Base-by-base conservation (phyloP, 441 rosid species). In the Populus hybrid region DNA sequence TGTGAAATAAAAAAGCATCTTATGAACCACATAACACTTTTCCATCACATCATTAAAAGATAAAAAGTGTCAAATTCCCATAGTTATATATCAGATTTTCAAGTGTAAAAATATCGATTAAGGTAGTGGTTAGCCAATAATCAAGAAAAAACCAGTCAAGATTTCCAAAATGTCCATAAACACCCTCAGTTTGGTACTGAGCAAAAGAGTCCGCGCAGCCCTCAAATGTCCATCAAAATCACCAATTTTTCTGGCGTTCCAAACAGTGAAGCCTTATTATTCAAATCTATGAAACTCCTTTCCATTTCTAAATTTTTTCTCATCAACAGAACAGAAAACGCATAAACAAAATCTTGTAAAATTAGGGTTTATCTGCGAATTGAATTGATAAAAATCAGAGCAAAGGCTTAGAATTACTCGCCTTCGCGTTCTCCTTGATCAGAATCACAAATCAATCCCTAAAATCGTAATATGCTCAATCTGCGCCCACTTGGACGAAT, bases 361-460 rank as follows among this genome's bases (percentile, higher is more conserved):
- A 69, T 57, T 69, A 57, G 36, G 69, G 23, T 18, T 42, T 14
- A 77, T 72, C 76, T 30, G 54, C 54, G 70, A 50, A 35, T 61
- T 8, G 1, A 38, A 10, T 61, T 61, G 28, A 24, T 35, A 5
- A 12, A 46, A 12, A 12, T 42, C 2, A 1, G 57, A 1, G 23
- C 5, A n/a, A 11, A 35, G 5, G 6, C 24, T 46, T 9, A 11
- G 7, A 42, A 70, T 1, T 9, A 9, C 50, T 36, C 32, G 36
- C 73, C 73, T 54, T 28, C 18, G 23, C 6, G 10, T 3, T 28
- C 40, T 28, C 28, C 50, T 26, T 34, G 1, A 30, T 5, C 16
- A 8, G 34, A 38, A 2, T 38, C 20, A 18, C 14, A 36, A 28
- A 70, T 21, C 32, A 20, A 30, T 64, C 14, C 50, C 65, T 77